These are phyloP conservation scores for Dendrocalamus latiflorus DNA, from an alignment of 202 grass and related monocot species.

Conservation along the genomic window DNA sequence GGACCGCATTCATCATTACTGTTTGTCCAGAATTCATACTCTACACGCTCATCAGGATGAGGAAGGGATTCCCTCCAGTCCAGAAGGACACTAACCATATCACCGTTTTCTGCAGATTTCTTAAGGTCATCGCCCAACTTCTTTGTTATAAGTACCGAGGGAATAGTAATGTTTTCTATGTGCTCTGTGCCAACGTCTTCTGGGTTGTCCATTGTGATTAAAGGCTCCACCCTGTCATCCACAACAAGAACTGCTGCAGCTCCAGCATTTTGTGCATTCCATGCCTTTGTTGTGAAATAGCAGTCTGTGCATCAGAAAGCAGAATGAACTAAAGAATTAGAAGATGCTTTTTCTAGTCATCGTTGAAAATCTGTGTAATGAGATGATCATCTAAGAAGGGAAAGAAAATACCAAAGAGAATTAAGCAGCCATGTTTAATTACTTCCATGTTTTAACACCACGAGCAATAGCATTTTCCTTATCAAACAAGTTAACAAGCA, in stretches of 20 bases:
- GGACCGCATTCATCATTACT: constrained; percentile 89
- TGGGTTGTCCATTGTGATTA: constrained; percentile 92
- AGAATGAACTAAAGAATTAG: constrained; percentile 12
- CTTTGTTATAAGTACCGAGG: constrained; percentile 71
- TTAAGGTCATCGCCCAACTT: constrained; percentile 63
- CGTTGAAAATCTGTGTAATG: background rate
- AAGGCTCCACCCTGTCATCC: constrained; percentile 53
- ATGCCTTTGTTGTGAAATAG: constrained; percentile 77
- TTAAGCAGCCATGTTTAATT: background rate
- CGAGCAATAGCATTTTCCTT: background rate
- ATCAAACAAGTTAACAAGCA: constrained; percentile 14
- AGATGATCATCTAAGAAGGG: background rate
- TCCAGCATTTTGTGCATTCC: no score
- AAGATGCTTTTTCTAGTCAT: background rate
- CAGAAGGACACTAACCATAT: constrained; percentile 73
- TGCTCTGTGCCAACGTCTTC: constrained; percentile 53
- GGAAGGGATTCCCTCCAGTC: no score
- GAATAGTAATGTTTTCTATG: constrained; percentile 80
- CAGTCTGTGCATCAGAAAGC: constrained; percentile 53
- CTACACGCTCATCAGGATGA: constrained; percentile 86
- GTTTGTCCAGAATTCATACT: constrained; percentile 94
- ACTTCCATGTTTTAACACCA: constrained; percentile 10
- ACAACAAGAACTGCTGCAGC: constrained; percentile 78
- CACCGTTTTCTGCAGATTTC: constrained; percentile 51
- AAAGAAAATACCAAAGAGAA: background rate